These are phyloP conservation scores for Prunus persica DNA, from an alignment of 306 rosid genomes.

Conservation along the genomic window Prunus_persica_NCBIv2 NC_034010.1:28583001-28583500, in stretches of 20 bases:
- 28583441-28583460: conserved; percentile 5
- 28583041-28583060: conserved; percentile 10
- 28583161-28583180: conserved; percentile 17
- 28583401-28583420: conserved; percentile 99
- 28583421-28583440: neutral
- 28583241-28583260: neutral
- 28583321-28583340: conserved; percentile 91
- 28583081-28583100: conserved; percentile 99
- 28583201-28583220: conserved; percentile 12
- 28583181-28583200: neutral
- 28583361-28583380: conserved; percentile 94
- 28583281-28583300: neutral
- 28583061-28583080: conserved; percentile 78
- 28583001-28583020: neutral
- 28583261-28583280: neutral
- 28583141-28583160: conserved; percentile 98
- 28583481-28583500: neutral
- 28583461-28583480: neutral
- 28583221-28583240: neutral
- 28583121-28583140: conserved; percentile 99
- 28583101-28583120: conserved; percentile 96
- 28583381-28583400: conserved; percentile 98
- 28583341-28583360: conserved; percentile 95
- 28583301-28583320: conserved; percentile 94
- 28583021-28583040: neutral